A percentile compares a stretch with the other conserved stretches of the same genome.
These are phyloP conservation scores for Cordyceps javanica DNA, from an alignment of 2,329 filamentous ascomycete genomes.

Conservation along the genomic window DNA sequence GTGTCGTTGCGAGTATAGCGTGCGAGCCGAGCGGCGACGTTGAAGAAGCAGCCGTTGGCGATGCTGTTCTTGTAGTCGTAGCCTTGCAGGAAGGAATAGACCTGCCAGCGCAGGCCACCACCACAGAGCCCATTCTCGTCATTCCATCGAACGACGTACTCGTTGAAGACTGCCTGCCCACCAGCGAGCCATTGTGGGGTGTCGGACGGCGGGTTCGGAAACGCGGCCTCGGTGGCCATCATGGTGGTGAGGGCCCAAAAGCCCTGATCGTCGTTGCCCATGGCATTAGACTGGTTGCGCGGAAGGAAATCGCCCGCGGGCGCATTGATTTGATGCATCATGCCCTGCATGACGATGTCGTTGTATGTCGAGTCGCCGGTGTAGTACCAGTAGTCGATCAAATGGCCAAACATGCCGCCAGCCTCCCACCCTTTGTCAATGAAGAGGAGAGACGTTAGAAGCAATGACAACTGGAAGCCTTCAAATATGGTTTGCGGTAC, in stretches of 20 bases:
- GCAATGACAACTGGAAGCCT: slow-evolving; percentile 18
- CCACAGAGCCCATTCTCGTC: slow-evolving; percentile 43
- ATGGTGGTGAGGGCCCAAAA: slow-evolving; percentile 73
- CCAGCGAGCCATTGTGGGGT: slow-evolving; percentile 68
- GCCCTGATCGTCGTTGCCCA: slow-evolving; percentile 63
- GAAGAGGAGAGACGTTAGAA: slow-evolving; percentile 12
- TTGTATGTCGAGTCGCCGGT: slow-evolving; percentile 58
- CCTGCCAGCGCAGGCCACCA: slow-evolving; percentile 81
- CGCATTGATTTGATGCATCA: slow-evolving; percentile 47
- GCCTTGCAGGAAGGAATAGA: slow-evolving; percentile 70
- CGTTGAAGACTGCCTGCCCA: slow-evolving; percentile 74
- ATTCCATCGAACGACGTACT: slow-evolving; percentile 70
- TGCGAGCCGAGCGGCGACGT: slow-evolving; percentile 63
- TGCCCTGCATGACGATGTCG: slow-evolving; percentile 44
- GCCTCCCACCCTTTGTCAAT: slow-evolving; percentile 52
- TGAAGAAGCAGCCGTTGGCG: slow-evolving; percentile 65
- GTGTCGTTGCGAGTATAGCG: slow-evolving; percentile 74
- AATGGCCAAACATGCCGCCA: slow-evolving; percentile 55
- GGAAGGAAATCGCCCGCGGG: slow-evolving; percentile 53
- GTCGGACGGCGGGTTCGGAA: slow-evolving; percentile 53
- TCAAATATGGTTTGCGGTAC: slow-evolving; percentile 20
- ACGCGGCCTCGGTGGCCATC: slow-evolving; percentile 64
- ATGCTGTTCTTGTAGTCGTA: slow-evolving; percentile 64
- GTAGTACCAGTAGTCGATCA: slow-evolving; percentile 61
- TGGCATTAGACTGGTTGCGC: slow-evolving; percentile 44